Base-by-base conservation (phyloP, 306 rosid genomes). In the Albizia julibrissin region DNA sequence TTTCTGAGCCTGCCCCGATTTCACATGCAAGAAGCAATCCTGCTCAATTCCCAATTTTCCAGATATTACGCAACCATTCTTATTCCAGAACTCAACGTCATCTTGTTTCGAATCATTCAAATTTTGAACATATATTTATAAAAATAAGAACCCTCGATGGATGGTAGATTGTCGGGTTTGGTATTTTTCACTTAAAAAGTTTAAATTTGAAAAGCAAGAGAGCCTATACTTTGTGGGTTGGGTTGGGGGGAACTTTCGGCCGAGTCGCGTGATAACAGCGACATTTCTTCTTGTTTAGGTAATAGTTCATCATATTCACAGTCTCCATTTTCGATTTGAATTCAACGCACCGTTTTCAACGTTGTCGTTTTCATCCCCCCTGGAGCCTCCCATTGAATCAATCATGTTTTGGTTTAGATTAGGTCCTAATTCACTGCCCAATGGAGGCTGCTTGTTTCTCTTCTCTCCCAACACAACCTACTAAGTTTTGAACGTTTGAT, bases 261-360 rank as follows among this genome's bases (percentile, higher is more conserved):
- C 29, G 78, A 78, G 62, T 86, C 88, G 85, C 87, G 91, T 90
- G 93, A 88, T 75, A 75, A 86, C 87, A 84, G 65, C 75, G 92
- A 88, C 91, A 47, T 90, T 69, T 76, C 90, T 87, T 84, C 72
- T 85, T 56, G 87, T 88, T 88, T 80, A 79, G 90, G 91, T 84
- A 80, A 85, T 76, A 74, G 82, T 80, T 27, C 71, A 58, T 61
- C 43, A 0, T 29, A 29, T 29, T 29, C 31, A 37, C 6, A 16
- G 76, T 80, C 79, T 31, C 79, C 79, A 33, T 66, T 66, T 24
- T 64, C 73, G 64, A 52, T 76, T 37, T 6, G 82, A 80, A 66
- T 77, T 18, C 34, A 70, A 54, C 50, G 83, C 87, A 74, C 85
- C 67, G 83, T 74, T 50, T 81, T 80, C 43, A 49, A 81, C 50